Evolutionary conservation across 2,329 filamentous ascomycete genomes (phyloP).

Genomic region (Colletotrichum trifolii): DNA sequence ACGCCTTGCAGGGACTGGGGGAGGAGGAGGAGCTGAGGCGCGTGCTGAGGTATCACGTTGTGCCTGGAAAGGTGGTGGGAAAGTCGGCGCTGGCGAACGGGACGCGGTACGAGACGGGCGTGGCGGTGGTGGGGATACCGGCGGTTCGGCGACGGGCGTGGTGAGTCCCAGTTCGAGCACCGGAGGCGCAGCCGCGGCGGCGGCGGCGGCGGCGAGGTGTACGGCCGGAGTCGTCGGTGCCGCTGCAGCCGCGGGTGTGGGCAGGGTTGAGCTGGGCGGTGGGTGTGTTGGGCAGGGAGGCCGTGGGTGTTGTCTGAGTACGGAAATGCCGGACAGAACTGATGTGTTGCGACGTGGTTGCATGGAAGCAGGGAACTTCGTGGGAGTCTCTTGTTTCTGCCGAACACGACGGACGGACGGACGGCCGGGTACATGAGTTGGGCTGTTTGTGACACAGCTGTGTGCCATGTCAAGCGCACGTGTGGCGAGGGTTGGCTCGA

Average conservation of each 20-base stretch:
- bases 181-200: conserved; percentile 10
- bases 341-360: background rate
- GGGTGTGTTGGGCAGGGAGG: conserved; percentile 23
- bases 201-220: conserved; percentile 21
- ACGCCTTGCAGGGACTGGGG: conserved; percentile 15
- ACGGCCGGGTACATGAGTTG: too few relatives aligned
- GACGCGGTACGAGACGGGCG: conserved; percentile 19
- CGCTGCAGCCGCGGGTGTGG: conserved; percentile 15
- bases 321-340: too few relatives aligned
- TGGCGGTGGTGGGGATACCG: conserved; percentile 13
- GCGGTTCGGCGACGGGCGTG: conserved; percentile 18
- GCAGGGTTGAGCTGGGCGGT: conserved; percentile 25
- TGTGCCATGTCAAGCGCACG: too few relatives aligned
- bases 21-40: conserved; percentile 26
- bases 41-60: conserved; percentile 36
- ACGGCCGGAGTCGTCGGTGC: conserved; percentile 4
- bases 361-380: conserved; percentile 12
- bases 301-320: conserved; percentile 24
- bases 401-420: too few relatives aligned
- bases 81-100: conserved; percentile 18
- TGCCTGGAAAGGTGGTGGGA: conserved; percentile 22
- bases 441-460: too few relatives aligned
- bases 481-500: too few relatives aligned
- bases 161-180: conserved; percentile 23
- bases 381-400: too few relatives aligned